Base-by-base conservation (phyloP, 306 rosid species). In the Amphicarpaea edgeworthii region DNA sequence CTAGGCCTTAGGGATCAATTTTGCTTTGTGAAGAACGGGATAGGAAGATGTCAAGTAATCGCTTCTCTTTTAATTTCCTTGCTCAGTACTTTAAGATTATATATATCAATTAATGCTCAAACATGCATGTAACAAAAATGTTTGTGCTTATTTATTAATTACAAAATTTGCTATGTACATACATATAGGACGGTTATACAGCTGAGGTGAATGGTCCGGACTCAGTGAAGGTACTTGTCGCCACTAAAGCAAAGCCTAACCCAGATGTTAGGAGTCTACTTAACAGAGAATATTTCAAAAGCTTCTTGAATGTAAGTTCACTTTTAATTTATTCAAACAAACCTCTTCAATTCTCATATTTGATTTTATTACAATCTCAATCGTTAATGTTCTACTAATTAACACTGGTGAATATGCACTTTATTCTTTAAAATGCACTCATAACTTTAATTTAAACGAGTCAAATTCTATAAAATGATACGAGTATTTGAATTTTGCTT, bases 111-210 rank as follows among this genome's bases (percentile, higher is more conserved):
- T n/a, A 50, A 54, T 54, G 17, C 3, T 8, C 9, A 14, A 37
- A 28, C 26, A 32, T 9, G 40, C 26, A 32, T 9, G 32, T 32
- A 50, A 37, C 20, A 19, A 49, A 49, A 8, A 40, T 71, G 42
- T 60, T 43, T 40, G 54, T 41, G 59, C 23, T 10, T 63, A 42
- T 85, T 67, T 26, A 21, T 32, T 49, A 55, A 21, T 32, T 49
- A 55, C 66, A 75, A 77, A 73, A 73, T 61, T 63, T 77, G 2
- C 40, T 84, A 10, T n/a, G n/a, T n/a, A n/a, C n/a, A n/a, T n/a
- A n/a, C n/a, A n/a, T 41, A 76, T 77, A 94, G 98, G 98, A 94
- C 78, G 98, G 98, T 34, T 94, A 92, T 79, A 94, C 98, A 57
- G 30, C 23, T 28, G 92, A 86, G 67, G 76, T 79, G 55, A 85